Percentiles rank a stretch among this genome's conserved stretches.
Conservation (phyloP, 495 filamentous ascomycete genomes). For the Aspergillus homomorphus region DNA sequence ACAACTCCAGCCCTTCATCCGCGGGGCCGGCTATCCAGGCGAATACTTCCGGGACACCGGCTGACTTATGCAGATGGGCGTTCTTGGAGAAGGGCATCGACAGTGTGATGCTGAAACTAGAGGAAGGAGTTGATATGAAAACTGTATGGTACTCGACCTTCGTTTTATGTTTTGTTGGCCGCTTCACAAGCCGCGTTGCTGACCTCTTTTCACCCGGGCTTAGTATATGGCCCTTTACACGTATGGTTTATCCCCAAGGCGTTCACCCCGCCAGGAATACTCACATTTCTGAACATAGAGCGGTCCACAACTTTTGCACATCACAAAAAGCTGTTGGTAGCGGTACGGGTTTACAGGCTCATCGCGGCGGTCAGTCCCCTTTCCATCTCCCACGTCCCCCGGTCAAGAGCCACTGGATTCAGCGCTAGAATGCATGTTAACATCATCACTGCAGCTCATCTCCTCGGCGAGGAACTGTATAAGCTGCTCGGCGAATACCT, state of each 20-base stretch:
- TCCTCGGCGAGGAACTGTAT: conserved; percentile 95
- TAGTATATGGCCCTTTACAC: conserved; percentile 99
- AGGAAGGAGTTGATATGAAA: conserved; percentile 87
- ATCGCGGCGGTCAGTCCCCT: conserved; percentile 69
- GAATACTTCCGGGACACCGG: not conserved
- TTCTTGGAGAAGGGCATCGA: conserved; percentile 85
- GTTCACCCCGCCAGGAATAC: conserved; percentile 10
- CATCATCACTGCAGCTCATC: conserved; percentile 59
- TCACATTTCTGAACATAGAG: conserved; percentile 47
- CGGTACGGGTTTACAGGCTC: conserved; percentile 53
- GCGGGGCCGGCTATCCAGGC: not conserved
- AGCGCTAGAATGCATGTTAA: not conserved
- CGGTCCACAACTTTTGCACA: conserved; percentile 98
- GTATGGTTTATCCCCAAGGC: conserved; percentile 42
- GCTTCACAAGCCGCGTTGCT: conserved; percentile 1
- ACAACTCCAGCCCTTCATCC: not conserved
- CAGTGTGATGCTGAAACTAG: conserved; percentile 87
- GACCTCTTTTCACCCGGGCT: conserved; percentile 8
- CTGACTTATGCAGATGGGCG: conserved; percentile 62
- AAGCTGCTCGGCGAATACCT: conserved; percentile 84
- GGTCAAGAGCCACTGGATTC: not conserved
- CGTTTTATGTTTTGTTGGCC: not conserved
- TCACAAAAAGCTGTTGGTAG: conserved; percentile 81
- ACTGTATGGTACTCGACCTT: conserved; percentile 54
- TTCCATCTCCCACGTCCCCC: conserved; percentile 4